These are phyloP conservation scores for Tulasnella sp. DNA, from an alignment of 768 basidiomycete species.

Conservation along the genomic window DNA sequence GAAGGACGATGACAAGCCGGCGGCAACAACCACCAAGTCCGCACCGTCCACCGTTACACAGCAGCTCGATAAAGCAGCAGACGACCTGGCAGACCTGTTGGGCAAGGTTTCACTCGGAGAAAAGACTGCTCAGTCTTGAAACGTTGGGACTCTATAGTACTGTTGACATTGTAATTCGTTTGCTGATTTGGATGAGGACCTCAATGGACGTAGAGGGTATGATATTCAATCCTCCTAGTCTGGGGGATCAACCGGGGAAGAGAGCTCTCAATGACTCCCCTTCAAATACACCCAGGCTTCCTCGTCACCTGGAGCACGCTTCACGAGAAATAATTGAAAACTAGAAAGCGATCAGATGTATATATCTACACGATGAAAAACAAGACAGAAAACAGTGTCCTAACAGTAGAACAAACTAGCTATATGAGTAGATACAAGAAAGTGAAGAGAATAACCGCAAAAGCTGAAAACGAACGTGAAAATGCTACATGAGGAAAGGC, in stretches of 20 bases:
- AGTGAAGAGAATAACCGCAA: neutral
- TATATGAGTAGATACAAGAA: neutral
- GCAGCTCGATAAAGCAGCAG: slow-evolving; percentile 39
- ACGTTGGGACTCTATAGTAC: neutral
- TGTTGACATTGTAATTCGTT: neutral
- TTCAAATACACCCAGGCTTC: too few relatives aligned
- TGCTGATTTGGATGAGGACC: neutral
- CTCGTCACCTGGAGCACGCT: neutral
- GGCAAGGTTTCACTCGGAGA: slow-evolving; percentile 48
- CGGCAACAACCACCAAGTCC: slow-evolving; percentile 40
- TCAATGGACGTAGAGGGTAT: neutral
- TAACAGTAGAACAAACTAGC: neutral
- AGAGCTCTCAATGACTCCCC: too few relatives aligned
- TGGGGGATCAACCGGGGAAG: too few relatives aligned
- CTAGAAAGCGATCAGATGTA: neutral
- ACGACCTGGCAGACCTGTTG: slow-evolving; percentile 62
- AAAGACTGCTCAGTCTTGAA: slow-evolving; percentile 1
- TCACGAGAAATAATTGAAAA: neutral
- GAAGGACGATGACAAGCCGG: slow-evolving; percentile 44
- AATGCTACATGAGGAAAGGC: neutral
- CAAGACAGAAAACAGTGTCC: neutral
- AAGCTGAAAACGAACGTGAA: neutral
- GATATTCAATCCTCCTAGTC: neutral
- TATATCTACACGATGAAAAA: neutral
- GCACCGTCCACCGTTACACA: slow-evolving; percentile 32